These are phyloP conservation scores for Carallia pectinifolia DNA, from an alignment of 345 rosid genomes.

Conservation along the genomic window DNA sequence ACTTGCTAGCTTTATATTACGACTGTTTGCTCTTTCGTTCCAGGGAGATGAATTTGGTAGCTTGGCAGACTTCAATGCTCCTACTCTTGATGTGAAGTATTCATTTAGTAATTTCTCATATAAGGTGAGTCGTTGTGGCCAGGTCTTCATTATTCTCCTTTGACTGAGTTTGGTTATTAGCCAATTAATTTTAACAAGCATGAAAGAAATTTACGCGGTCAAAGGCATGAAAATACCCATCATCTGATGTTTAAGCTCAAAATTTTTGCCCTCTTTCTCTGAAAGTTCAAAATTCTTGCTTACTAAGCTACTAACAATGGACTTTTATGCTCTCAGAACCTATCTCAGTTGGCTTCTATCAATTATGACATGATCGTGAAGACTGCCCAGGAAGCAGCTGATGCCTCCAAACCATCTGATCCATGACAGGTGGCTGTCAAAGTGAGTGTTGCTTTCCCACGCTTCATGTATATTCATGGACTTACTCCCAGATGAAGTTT, in stretches of 20 bases:
- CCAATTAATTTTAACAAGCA: too few species aligned
- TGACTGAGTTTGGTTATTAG: too few species aligned
- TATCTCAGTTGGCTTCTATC: conserved; percentile 92
- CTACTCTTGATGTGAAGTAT: conserved; percentile 68
- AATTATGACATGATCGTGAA: conserved; percentile 75
- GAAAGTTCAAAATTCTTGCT: too few species aligned
- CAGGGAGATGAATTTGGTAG: conserved; percentile 89
- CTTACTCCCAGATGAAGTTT: too few species aligned
- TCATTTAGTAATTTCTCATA: conserved; percentile 96
- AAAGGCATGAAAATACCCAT: too few species aligned
- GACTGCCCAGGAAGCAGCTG: conserved; percentile 53
- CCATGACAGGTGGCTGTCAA: conserved; percentile 30
- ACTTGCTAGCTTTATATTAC: not conserved
- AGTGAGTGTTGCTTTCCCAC: too few species aligned
- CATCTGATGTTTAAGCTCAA: too few species aligned
- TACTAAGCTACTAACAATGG: not conserved
- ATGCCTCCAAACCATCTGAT: conserved; percentile 45
- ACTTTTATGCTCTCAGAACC: conserved; percentile 48
- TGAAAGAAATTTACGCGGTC: too few species aligned
- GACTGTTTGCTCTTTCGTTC: not conserved
- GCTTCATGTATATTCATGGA: too few species aligned
- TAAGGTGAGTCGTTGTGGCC: conserved; percentile 51
- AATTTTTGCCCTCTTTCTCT: too few species aligned
- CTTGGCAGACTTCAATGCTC: conserved; percentile 68
- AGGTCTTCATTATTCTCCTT: not conserved